Base-by-base conservation (phyloP, 805 yeast genomes). In the Pichia manshurica region DNA sequence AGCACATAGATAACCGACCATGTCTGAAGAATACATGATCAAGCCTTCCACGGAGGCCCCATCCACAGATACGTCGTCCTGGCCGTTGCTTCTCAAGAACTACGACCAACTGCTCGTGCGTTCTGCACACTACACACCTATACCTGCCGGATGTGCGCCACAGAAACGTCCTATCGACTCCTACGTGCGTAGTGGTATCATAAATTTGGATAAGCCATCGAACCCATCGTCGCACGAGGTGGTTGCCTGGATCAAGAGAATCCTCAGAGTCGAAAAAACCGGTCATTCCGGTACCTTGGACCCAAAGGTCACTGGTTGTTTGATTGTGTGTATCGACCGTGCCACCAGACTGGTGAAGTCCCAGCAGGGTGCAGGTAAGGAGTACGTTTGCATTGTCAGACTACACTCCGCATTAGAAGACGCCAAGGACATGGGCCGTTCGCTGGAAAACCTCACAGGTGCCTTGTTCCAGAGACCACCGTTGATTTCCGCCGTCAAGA, bases 351-450 rank as follows among this genome's bases (percentile, higher is more conserved):
- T 93, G 65, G 99, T 93, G 58, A 93, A 93, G 71, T 87, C 96
- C 47, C 99, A 93, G 74, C 99, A 93, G 72, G 98, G 98, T 74
- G 99, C 99, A 41, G 99, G 99, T 78, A 93, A 93, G 70, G 99
- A 93, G 82, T 93, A 93, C 73, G 99, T 93, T 47, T 93, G 98
- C 76, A 88, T 93, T 58, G 93, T 87, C 50, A 82, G 98, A 75
- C 77, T 93, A 61, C 99, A 93, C 69, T 97, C 91, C 56, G 89
- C 89, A 53, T 75, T 93, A 56, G 81, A 86, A 58, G 96, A 89
- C 58, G 93, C 86, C 63, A 88, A 88, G 67, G 96, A 59, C 54
- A 76, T 93, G 70, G 87, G 82, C 46, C 83, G 95, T 63, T 74
- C 87, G 23, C 76, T 93, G 57, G 99, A 93, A 72, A 88, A 89